These are phyloP conservation scores for Neurospora hispaniola DNA, from an alignment of 495 filamentous ascomycete species.

Conservation along the genomic window DNA sequence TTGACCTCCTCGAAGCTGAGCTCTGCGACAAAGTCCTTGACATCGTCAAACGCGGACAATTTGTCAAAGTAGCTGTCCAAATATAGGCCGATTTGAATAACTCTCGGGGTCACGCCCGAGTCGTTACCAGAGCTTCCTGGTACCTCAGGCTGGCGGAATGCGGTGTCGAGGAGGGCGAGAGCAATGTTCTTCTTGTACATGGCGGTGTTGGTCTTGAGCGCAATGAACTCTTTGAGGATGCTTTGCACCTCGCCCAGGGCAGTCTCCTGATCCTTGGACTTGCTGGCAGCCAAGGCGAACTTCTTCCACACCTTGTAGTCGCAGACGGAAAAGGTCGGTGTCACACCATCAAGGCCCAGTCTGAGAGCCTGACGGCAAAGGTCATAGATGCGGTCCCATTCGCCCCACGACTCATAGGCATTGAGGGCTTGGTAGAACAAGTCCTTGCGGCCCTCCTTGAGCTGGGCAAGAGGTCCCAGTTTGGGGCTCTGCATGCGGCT, in stretches of 20 bases:
- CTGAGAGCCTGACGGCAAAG: slow-evolving; percentile 20
- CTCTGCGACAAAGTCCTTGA: slow-evolving; percentile 23
- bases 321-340: slow-evolving; percentile 20
- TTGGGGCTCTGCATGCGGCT: slow-evolving; percentile 17
- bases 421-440: slow-evolving; percentile 20
- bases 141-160: slow-evolving; percentile 10
- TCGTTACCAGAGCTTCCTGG: slow-evolving; percentile 4
- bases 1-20: slow-evolving; percentile 22
- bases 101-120: slow-evolving; percentile 13
- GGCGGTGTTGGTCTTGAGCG: slow-evolving; percentile 13
- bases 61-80: slow-evolving; percentile 24
- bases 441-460: slow-evolving; percentile 23
- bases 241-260: slow-evolving; percentile 21
- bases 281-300: slow-evolving; percentile 20
- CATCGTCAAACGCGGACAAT: slow-evolving; percentile 23
- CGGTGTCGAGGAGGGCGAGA: slow-evolving; percentile 15
- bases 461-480: slow-evolving; percentile 19
- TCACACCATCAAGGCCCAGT: slow-evolving; percentile 14
- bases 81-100: slow-evolving; percentile 21
- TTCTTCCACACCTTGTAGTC: slow-evolving; percentile 25
- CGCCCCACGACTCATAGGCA: slow-evolving; percentile 18
- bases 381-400: slow-evolving; percentile 24
- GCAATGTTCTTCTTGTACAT: slow-evolving; percentile 28
- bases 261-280: slow-evolving; percentile 15
- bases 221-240: slow-evolving; percentile 17